Evolutionary conservation across 2,329 filamentous ascomycete genomes (phyloP).

Genomic region (Sporothrix protearum): DNA sequence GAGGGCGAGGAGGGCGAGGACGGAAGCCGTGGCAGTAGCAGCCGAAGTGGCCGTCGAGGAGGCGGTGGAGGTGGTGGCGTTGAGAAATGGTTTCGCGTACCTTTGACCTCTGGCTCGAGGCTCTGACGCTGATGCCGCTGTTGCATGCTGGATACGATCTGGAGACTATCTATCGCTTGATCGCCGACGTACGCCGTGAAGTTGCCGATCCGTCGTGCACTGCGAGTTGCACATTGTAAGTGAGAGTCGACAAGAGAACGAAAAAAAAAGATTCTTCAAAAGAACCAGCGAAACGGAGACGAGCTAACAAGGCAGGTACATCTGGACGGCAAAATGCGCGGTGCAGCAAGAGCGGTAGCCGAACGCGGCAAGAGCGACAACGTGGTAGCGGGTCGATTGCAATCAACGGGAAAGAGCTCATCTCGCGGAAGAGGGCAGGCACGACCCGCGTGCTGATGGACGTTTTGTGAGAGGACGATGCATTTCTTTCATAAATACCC

Average conservation of each 20-base stretch:
- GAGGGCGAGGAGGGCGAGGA: constrained; percentile 57
- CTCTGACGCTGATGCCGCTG: constrained; percentile 70
- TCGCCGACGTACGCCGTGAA: constrained; percentile 62
- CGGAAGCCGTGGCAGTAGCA: constrained; percentile 46
- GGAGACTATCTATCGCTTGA: constrained; percentile 61
- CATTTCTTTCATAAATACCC: not conserved
- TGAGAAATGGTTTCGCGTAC: constrained; percentile 78
- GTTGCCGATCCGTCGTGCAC: constrained; percentile 56
- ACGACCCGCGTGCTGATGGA: not conserved
- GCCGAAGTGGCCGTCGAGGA: not conserved
- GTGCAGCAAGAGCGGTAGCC: not conserved
- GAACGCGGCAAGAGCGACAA: not conserved
- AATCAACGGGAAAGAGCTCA: not conserved
- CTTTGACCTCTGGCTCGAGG: constrained; percentile 68
- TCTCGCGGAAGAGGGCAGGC: not conserved
- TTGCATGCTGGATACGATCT: constrained; percentile 59
- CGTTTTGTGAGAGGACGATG: not conserved
- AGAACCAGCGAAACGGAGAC: not conserved
- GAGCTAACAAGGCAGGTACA: not conserved
- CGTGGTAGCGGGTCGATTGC: not conserved
- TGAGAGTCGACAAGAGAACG: constrained; percentile 30
- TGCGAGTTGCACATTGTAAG: constrained; percentile 75
- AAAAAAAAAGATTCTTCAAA: too few relatives aligned
- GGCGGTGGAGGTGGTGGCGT: constrained; percentile 51
- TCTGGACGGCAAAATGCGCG: constrained; percentile 19